Conservation (phyloP, 129 eudicot species). For the Mikania micrantha region DNA sequence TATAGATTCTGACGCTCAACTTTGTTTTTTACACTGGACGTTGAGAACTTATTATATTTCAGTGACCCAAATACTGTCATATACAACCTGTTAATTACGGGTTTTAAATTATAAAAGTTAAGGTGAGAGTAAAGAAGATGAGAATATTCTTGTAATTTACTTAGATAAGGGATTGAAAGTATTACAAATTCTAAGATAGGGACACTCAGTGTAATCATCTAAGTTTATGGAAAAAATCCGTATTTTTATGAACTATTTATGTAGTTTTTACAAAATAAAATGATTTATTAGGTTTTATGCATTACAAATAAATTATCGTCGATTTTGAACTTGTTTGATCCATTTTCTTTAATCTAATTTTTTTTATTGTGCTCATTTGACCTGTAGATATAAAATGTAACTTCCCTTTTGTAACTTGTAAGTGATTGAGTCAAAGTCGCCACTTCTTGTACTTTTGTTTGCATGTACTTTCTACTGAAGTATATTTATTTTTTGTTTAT, state of each 20-base stretch:
- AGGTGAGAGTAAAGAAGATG: background rate
- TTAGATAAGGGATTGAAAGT: background rate
- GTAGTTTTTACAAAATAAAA: background rate
- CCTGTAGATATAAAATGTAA: background rate
- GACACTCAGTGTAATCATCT: background rate
- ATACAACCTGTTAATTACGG: background rate
- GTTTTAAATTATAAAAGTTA: background rate
- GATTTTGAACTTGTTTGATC: background rate
- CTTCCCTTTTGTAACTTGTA: background rate
- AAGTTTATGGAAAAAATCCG: background rate
- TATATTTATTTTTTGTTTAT: constrained; percentile 3
- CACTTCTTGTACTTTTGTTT: background rate
- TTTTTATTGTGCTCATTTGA: background rate
- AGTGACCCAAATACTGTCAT: background rate
- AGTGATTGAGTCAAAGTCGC: background rate
- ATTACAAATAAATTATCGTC: background rate
- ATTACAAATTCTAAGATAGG: background rate
- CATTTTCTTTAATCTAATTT: background rate
- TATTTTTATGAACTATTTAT: background rate
- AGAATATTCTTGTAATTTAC: background rate
- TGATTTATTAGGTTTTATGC: background rate
- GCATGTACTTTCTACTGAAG: background rate
- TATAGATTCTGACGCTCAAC: background rate
- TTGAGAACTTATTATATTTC: background rate
- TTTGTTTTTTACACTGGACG: background rate